Base-by-base conservation (phyloP, 106 monocot genomes). In the Phalaenopsis equestris region DNA sequence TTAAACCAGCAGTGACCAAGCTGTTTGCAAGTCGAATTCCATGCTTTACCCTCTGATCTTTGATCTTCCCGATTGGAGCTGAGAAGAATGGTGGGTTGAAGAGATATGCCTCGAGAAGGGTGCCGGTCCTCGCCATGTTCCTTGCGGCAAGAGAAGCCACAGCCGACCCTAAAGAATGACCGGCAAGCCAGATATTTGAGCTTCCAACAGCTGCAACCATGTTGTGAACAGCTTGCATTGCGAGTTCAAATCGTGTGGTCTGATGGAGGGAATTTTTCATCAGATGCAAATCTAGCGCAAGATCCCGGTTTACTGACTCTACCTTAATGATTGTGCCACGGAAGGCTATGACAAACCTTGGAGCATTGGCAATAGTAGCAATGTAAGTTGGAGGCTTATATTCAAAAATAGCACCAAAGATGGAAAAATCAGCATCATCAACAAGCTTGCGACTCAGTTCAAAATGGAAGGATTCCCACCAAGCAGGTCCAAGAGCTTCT, bases 401-500 rank as follows among this genome's bases (percentile, higher is more conserved):
- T 81, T 93, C 72, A 58, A 82, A 99, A 48, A 94, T 92, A 23
- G 94, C 98, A 56, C 94, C 98, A 75, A 94, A 99, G 36, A 95
- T 87, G 52, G 98, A 94, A 21, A 41, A 76, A 83, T 95, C 98
- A 41, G 85, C 87, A 87, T 92, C 92, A 79, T 95, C 98, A 2
- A 98, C 70, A 64, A 98, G 98, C 39, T 68, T 80, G 11, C 89
- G 85, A 24, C 82, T 84, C 47, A 92, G 72, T 67, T 89, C 88
- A 23, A 92, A 98, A 77, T 92, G 86, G 81, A 92, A 98, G 38
- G 91, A 91, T 73, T 90, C 84, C 94, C 98, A 98, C 98, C 98
- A 98, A 52, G 89, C 68, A 67, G 98, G 86, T 56, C 89, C 98
- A 77, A 92, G 84, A 56, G 90, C 86, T 68, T 85, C 83, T 19